Evolutionary conservation across 768 basidiomycete genomes (phyloP), one percentile per base, ranked within the genome.

Genomic region (Collybia mongolica): DNA sequence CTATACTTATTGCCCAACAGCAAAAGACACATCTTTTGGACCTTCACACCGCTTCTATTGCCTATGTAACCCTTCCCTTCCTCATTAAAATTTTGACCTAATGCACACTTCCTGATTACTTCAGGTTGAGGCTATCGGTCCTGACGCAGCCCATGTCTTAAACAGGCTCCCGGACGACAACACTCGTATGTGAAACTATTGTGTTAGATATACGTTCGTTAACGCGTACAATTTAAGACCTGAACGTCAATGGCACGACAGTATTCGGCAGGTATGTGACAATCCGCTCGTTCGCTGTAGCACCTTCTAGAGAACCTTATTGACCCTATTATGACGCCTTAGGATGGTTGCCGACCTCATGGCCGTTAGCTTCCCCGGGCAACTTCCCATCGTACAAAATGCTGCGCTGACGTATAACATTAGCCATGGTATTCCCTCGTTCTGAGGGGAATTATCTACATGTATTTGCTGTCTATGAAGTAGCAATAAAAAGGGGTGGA

Each of bases 271-370:
- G 71, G 72, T 69, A 49, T 22, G 54, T 50, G 43, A 41, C 22
- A 29, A 32, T 41, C 40, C 32, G 18, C 22, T 20, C 35, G 6
- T 26, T 26, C 7, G 6, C 29, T 48, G 44, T 24, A 44, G 11
- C 14, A 18, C 24, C 7, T 26, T 26, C 7, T 7, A 26, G 24
- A 7, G 7, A 26, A 26, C 24, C 24, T 26, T 26, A 26, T 7
- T 7, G 7, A 26, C 24, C 24, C 7, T 26, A 26, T 7, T 7
- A 26, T 26, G 24, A 26, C 24, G 3, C 7, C 11, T 17, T 42
- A 71, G 73, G 38, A 74, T 72, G 71, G 55, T 74, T 1, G 72
- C 72, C 11, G 67, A 74, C 53, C 63, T 73, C 19, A 53, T 74
- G 51, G 54, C 51, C 2, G 56, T 52, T 11, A 72, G 68, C 50